Evolutionary conservation across 2,329 filamentous ascomycete genomes (phyloP).

Genomic region (Beauveria sp.): DNA sequence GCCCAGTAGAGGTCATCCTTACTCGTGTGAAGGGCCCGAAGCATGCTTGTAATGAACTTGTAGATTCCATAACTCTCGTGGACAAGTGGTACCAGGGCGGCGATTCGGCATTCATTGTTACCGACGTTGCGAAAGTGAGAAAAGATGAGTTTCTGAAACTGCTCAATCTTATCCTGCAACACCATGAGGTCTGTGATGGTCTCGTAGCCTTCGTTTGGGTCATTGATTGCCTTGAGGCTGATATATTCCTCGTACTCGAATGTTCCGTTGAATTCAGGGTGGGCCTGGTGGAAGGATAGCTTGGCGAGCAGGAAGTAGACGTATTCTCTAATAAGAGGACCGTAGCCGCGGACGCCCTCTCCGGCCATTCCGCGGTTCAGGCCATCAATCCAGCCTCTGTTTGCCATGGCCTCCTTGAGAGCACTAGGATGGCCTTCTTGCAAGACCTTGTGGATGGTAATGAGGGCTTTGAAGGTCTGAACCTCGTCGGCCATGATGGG

Average conservation of each 20-base stretch:
- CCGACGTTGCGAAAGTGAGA: conserved; percentile 86
- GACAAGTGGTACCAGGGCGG: conserved; percentile 83
- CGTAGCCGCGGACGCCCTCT: conserved; percentile 84
- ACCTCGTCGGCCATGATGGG: conserved; percentile 98
- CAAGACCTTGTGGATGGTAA: conserved; percentile 94
- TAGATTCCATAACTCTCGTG: conserved; percentile 99
- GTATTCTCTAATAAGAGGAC: conserved; percentile 89
- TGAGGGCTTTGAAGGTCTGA: conserved; percentile 97
- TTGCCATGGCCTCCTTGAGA: conserved; percentile 79
- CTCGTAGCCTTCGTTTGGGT: conserved; percentile 96
- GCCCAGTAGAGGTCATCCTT: conserved; percentile 25
- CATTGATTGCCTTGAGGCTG: conserved; percentile 94
- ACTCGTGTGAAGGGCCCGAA: conserved; percentile 95
- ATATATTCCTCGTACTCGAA: conserved; percentile 99
- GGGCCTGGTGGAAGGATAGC: conserved; percentile 90
- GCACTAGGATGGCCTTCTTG: conserved; percentile 91
- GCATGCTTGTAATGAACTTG: conserved; percentile 99
- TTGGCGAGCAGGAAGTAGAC: conserved; percentile 93
- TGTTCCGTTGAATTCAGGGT: conserved; percentile 95
- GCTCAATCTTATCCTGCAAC: conserved; percentile 95
- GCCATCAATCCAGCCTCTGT: conserved; percentile 88
- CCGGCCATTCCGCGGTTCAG: conserved; percentile 75
- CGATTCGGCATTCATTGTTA: conserved; percentile 96
- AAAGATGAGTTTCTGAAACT: conserved; percentile 97
- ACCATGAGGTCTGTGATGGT: conserved; percentile 96